These are phyloP conservation scores for Syncephalastrum monosporum DNA, from an alignment of 371 early-diverging fungal genomes.

Conservation along the genomic window DNA sequence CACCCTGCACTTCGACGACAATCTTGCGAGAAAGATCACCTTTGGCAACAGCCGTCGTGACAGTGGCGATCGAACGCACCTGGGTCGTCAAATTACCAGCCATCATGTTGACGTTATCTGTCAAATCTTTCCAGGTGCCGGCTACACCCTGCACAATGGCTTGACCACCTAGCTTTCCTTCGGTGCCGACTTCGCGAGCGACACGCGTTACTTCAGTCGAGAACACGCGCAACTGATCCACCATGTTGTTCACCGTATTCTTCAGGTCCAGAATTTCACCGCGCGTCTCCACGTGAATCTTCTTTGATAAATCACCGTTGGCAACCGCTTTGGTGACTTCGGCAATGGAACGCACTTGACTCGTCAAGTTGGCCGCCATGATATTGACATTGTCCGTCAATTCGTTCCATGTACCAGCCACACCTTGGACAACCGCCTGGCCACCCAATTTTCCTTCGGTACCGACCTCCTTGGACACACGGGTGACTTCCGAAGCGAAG, in stretches of 20 bases:
- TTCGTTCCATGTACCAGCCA: constrained; percentile 65
- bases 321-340: constrained; percentile 62
- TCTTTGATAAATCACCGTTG: constrained; percentile 59
- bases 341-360: constrained; percentile 67
- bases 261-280: constrained; percentile 63
- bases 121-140: constrained; percentile 37
- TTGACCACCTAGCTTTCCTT: constrained; percentile 47
- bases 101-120: constrained; percentile 44
- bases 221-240: constrained; percentile 38
- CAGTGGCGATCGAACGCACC: constrained; percentile 46
- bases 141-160: constrained; percentile 41
- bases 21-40: constrained; percentile 39
- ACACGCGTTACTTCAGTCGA: constrained; percentile 41
- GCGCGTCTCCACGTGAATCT: constrained; percentile 52
- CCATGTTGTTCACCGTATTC: constrained; percentile 66
- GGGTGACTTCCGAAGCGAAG: constrained; percentile 59
- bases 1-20: constrained; percentile 30
- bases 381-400: constrained; percentile 59
- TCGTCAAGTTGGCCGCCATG: constrained; percentile 56
- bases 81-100: constrained; percentile 42
- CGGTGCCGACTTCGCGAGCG: constrained; percentile 50
- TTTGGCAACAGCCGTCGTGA: constrained; percentile 35
- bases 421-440: constrained; percentile 47
- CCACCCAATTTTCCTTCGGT: constrained; percentile 59
- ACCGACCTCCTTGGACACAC: constrained; percentile 61